These are phyloP conservation scores for Bauhinia variegata DNA, from an alignment of 306 rosid genomes.

Conservation along the genomic window DNA sequence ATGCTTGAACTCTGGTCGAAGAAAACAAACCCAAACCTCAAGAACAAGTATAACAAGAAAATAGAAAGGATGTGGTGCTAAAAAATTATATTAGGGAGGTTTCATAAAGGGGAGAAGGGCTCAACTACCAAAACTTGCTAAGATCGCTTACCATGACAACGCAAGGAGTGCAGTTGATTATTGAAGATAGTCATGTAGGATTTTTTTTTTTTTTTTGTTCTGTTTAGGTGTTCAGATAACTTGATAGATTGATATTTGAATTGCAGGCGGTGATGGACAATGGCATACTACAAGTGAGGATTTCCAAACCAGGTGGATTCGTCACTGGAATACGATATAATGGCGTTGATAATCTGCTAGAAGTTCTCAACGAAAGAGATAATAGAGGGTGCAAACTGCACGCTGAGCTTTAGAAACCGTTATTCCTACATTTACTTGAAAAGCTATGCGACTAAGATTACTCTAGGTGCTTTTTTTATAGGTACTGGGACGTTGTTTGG, in stretches of 20 bases:
- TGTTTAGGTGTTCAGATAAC: background rate
- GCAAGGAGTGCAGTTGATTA: conserved; percentile 46
- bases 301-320: conserved; percentile 80
- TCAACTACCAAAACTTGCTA: background rate
- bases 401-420: background rate
- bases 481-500: conserved; percentile 98
- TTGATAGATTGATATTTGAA: background rate
- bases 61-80: background rate
- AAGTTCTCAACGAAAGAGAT: conserved; percentile 38
- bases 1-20: conserved; percentile 45
- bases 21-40: conserved; percentile 36
- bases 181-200: conserved; percentile 55
- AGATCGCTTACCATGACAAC: conserved; percentile 51
- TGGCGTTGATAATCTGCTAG: conserved; percentile 78
- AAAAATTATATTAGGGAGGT: conserved; percentile 1
- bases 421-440: too few relatives aligned
- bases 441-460: background rate
- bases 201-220: background rate
- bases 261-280: conserved; percentile 79
- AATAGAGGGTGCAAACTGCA: conserved; percentile 62
- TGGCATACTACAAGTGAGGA: conserved; percentile 62
- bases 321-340: conserved; percentile 67
- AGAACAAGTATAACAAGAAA: background rate
- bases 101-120: background rate
- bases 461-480: conserved; percentile 33